Evolutionary conservation across 2,329 filamentous ascomycete species (phyloP), one percentile per base, ranked within the genome.

Genomic region (Fusarium nurragi): DNA sequence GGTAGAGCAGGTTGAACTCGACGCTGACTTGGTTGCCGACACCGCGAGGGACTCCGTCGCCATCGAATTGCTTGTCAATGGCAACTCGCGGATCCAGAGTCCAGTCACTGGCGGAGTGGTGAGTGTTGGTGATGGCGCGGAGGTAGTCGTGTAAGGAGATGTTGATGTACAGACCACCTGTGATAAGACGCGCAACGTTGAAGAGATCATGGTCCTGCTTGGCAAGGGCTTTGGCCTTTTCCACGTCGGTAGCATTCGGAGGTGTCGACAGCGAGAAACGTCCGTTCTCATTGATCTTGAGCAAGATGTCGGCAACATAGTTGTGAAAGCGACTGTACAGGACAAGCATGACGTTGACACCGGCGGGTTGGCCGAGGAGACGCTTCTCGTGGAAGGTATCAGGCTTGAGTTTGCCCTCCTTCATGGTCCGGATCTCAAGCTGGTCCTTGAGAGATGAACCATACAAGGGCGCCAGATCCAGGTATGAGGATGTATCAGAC

Each of bases 301-400:
- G 83, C 46, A 92, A 74, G 32, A 88, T 83, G 41, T 86, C 83
- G 3, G 83, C 88, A 5, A 87, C 84, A 53, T 90, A 86, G 73
- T 92, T 92, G 77, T 92, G 90, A 74, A 90, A 91, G 6, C 85
- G 82, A 64, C 81, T 87, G 80, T 90, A 92, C 77, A 90, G 85
- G 65, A 92, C 86, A 34, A 92, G 74, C 65, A 91, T 77, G 12
- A 85, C 84, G 39, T 86, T 86, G n/a, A 90, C 88, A 23, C 89
- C 90, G 0, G 88, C 86, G 5, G 90, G 90, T 54, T 91, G 89
- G 4, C 86, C 84, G 6, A 91, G 76, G 2, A 91, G 76, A 12
- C 90, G 83, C 54, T 84, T 84, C 69, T 90, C 87, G 2, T 86
- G 84, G 72, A 92, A 92, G 60, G 85, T 88, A 70, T 92, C 90